Evolutionary conservation across 1,284 basidiomycete genomes (phyloP).

Genomic region (Austroboletus olivaceoglutinosus): DNA sequence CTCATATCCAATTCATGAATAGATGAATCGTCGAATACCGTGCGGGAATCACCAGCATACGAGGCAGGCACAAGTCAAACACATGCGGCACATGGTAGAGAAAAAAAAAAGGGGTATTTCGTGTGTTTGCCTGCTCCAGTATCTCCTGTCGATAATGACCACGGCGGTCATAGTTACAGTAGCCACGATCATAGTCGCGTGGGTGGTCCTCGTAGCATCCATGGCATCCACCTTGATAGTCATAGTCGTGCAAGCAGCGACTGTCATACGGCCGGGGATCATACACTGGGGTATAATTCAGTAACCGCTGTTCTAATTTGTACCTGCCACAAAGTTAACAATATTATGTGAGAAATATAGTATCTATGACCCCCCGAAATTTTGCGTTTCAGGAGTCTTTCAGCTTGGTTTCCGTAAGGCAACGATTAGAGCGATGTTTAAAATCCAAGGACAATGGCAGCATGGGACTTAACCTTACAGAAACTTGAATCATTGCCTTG

Average conservation of each 20-base stretch:
- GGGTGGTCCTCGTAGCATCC: slow-evolving; percentile 34
- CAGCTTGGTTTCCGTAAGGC: too few relatives aligned
- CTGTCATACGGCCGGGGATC: slow-evolving; percentile 80
- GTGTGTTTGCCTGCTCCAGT: slow-evolving; percentile 13
- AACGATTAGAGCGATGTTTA: too few relatives aligned
- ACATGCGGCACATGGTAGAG: not conserved
- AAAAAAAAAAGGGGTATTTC: slow-evolving; percentile 1
- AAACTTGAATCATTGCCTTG: too few relatives aligned
- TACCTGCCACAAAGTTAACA: too few relatives aligned
- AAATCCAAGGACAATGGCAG: too few relatives aligned
- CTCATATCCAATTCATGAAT: slow-evolving; percentile 19
- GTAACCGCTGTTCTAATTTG: too few relatives aligned
- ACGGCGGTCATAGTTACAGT: slow-evolving; percentile 38
- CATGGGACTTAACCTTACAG: too few relatives aligned
- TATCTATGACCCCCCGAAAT: too few relatives aligned
- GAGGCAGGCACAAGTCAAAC: not conserved
- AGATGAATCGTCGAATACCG: slow-evolving; percentile 21
- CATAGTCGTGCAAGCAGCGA: slow-evolving; percentile 67
- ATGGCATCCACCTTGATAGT: slow-evolving; percentile 48
- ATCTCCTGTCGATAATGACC: slow-evolving; percentile 43
- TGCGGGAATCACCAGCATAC: slow-evolving; percentile 14
- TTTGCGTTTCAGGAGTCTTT: too few relatives aligned
- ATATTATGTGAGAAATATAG: too few relatives aligned
- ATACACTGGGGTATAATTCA: too few relatives aligned
- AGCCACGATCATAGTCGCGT: slow-evolving; percentile 42